Conservation (phyloP, 1,284 basidiomycete species). For the Meripilus lineatus region DNA sequence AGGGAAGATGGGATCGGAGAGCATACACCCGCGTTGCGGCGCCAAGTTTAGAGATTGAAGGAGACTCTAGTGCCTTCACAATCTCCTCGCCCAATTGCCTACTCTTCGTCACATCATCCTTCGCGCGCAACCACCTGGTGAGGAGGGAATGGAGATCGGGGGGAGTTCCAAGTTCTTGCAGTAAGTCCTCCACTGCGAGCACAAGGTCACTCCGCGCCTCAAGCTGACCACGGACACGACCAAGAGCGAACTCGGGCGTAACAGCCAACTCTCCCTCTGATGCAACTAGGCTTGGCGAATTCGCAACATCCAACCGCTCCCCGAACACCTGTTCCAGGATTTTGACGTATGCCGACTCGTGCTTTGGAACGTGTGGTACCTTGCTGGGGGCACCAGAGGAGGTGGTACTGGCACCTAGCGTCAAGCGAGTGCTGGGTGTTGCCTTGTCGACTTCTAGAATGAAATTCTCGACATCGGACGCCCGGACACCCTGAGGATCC, state of each 20-base stretch:
- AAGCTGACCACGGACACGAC: constrained; percentile 81
- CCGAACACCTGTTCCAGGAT: constrained; percentile 83
- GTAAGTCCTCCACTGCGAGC: constrained; percentile 54
- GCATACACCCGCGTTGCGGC: constrained; percentile 54
- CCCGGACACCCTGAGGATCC: constrained; percentile 37
- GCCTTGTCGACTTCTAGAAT: constrained; percentile 35
- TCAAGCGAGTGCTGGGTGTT: constrained; percentile 37
- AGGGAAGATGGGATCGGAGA: constrained; percentile 57
- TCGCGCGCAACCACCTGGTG: constrained; percentile 73
- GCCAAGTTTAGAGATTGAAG: too few relatives aligned
- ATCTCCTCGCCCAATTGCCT: constrained; percentile 58
- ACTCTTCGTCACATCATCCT: constrained; percentile 57
- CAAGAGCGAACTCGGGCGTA: constrained; percentile 91
- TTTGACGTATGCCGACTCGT: constrained; percentile 90
- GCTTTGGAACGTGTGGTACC: constrained; percentile 70
- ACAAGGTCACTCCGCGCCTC: constrained; percentile 67
- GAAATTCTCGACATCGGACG: constrained; percentile 43
- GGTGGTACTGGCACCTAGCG: constrained; percentile 35
- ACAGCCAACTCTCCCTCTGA: constrained; percentile 73
- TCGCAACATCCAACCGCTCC: constrained; percentile 82
- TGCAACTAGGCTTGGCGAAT: constrained; percentile 72
- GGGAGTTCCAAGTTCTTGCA: constrained; percentile 45
- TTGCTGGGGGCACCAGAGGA: constrained; percentile 14
- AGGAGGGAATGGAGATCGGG: constrained; percentile 67
- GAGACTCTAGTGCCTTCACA: constrained; percentile 47